Evolutionary conservation across 2,329 filamentous ascomycete species (phyloP), one percentile per base, ranked within the genome.

Genomic region (Trichoderma sp.): DNA sequence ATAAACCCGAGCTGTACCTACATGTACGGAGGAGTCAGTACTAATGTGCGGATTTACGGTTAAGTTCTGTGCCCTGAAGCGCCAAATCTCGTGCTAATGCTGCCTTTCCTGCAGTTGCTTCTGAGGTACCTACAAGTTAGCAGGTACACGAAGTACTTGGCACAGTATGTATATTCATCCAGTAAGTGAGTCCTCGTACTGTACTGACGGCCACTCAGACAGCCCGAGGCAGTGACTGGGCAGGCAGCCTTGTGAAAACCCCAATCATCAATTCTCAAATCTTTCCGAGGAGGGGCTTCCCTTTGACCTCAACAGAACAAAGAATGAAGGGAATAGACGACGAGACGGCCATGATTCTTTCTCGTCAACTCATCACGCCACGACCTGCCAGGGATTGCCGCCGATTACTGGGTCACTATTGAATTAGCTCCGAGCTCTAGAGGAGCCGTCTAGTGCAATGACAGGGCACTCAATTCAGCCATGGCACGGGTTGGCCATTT

Each of bases 301-400:
- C 45, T 21, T 21, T 53, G 45, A 24, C 50, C 41, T 29, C 50
- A 11, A 31, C 60, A 63, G 9, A 21, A 2, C 6, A 7, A 35
- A 31, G 31, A 56, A 14, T 24, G 29, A 62, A 21, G n/a, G 60
- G 33, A 33, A 41, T 8, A 27, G 18, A 16, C 16, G 33, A 45
- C 24, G 12, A 71, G 53, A 71, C 21, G 35, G 53, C 33, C 67
- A 62, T 31, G 35, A 45, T 35, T 53, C n/a, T 35, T 29, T 29
- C 45, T 73, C 69, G 35, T 50, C 41, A 64, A 73, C 38, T 33
- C 69, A 65, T 73, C 69, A 73, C 69, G 69, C 69, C 69, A 73
- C 60, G 60, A 38, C 69, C 59, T 62, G 56, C 68, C 68, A 65
- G 60, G 69, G 69, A 50, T 35, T 56, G 60, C 69, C 12, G 69